Percentiles rank a stretch among this genome's conserved stretches.
phyloP scores from a whole-genome alignment of 768 basidiomycete genomes.

The Pisolithus microcarpus region DNA sequence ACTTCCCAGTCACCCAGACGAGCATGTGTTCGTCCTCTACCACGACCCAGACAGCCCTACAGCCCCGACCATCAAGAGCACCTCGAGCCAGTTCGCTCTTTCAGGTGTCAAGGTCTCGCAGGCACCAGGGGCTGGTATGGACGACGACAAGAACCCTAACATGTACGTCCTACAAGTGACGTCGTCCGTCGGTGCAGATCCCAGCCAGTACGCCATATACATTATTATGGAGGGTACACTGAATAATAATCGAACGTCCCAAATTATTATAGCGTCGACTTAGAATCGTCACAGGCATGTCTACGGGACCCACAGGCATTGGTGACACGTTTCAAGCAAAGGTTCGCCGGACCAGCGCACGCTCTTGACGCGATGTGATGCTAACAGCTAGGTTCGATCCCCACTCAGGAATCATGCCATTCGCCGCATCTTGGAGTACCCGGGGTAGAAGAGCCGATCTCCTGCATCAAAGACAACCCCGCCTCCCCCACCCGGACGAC shows the following conservation, averaged over 20 bases:
- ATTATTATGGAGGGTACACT: neutral
- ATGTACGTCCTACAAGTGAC: constrained; percentile 76
- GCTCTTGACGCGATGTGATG: neutral
- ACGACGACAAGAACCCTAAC: constrained; percentile 48
- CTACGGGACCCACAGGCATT: constrained; percentile 40
- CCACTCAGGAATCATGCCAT: constrained; percentile 43
- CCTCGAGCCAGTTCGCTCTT: constrained; percentile 41
- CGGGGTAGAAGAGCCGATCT: constrained; percentile 14
- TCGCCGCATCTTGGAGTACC: constrained; percentile 52
- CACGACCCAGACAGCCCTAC: constrained; percentile 42
- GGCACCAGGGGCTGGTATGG: constrained; percentile 63
- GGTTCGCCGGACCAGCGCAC: constrained; percentile 31
- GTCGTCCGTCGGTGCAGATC: constrained; percentile 35
- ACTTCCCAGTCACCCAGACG: constrained; percentile 50
- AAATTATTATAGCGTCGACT: constrained; percentile 4
- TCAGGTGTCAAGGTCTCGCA: constrained; percentile 61
- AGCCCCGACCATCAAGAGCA: constrained; percentile 44
- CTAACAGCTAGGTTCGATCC: constrained; percentile 1
- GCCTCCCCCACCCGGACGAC: too few relatives aligned
- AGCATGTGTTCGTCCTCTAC: constrained; percentile 71
- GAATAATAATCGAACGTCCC: constrained; percentile 1
- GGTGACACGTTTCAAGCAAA: constrained; percentile 60
- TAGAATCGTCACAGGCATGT: constrained; percentile 24
- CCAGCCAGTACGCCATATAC: constrained; percentile 22
- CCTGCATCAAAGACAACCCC: too few relatives aligned